Percentiles rank a stretch among this genome's conserved stretches.
Evolutionary conservation across 2,329 filamentous ascomycete species (phyloP).

Genomic region (Dothiorella sarmentorum): DNA sequence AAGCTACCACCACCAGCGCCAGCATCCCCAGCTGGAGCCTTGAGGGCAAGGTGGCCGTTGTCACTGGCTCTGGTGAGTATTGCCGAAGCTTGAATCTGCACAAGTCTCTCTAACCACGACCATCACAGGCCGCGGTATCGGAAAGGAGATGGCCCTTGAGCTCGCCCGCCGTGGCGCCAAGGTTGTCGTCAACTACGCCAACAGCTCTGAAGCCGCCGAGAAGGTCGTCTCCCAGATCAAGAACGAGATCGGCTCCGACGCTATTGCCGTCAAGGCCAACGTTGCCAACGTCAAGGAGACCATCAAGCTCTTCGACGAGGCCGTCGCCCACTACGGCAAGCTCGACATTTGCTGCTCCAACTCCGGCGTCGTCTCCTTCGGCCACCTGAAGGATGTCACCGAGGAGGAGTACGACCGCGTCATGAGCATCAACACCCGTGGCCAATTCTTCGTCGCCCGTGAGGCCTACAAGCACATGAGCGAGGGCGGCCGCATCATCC

Average conservation of each 20-base stretch:
- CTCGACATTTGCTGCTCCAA: conserved; percentile 70
- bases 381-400: conserved; percentile 52
- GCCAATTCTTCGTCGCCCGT: conserved; percentile 61
- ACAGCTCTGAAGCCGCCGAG: conserved; percentile 61
- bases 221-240: conserved; percentile 65
- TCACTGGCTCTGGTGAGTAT: conserved; percentile 49
- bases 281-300: conserved; percentile 63
- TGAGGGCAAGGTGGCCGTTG: conserved; percentile 53
- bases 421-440: conserved; percentile 60
- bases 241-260: conserved; percentile 59
- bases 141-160: conserved; percentile 63
- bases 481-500: conserved; percentile 51
- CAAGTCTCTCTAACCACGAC: background rate
- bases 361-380: conserved; percentile 56
- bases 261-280: conserved; percentile 65
- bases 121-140: conserved; percentile 58
- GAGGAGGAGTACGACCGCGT: conserved; percentile 57
- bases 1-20: conserved; percentile 25
- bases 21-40: conserved; percentile 48
- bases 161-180: conserved; percentile 63
- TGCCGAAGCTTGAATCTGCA: background rate
- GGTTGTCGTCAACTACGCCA: conserved; percentile 66
- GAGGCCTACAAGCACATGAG: conserved; percentile 54
- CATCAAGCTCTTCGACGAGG: conserved; percentile 60
- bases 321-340: conserved; percentile 59